Evolutionary conservation across 192 early-diverging fungal species (phyloP).

Genomic region (Backusella mclennaniae): DNA sequence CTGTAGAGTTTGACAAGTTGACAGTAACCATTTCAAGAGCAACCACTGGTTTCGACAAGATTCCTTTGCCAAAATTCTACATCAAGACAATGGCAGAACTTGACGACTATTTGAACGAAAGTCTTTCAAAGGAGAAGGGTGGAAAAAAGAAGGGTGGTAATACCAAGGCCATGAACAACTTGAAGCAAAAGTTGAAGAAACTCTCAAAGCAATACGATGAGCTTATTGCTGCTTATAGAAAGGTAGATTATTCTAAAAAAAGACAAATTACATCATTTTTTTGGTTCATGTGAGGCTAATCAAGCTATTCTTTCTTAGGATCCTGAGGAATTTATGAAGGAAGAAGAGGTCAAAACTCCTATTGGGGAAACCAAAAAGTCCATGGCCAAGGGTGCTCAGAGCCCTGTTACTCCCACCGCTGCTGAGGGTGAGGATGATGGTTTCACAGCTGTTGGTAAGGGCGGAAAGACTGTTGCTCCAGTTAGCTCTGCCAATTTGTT

Average conservation of each 20-base stretch:
- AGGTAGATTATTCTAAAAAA: conserved; percentile 29
- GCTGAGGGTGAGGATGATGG: conserved; percentile 43
- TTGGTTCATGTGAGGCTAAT: conserved; percentile 15
- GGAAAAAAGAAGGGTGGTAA: conserved; percentile 82
- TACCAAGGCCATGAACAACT: conserved; percentile 81
- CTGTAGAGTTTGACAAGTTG: conserved; percentile 84
- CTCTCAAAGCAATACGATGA: conserved; percentile 72
- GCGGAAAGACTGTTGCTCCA: conserved; percentile 59
- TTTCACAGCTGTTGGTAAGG: conserved; percentile 69
- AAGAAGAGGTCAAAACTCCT: conserved; percentile 14
- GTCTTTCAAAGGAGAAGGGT: conserved; percentile 61
- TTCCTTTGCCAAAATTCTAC: conserved; percentile 65
- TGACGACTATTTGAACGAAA: conserved; percentile 74
- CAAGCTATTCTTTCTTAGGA: conserved; percentile 24
- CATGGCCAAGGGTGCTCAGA: conserved; percentile 17
- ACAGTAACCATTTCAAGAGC: conserved; percentile 67
- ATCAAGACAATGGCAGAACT: conserved; percentile 69
- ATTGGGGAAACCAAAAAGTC: background rate
- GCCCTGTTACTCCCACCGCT: background rate
- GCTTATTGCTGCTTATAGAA: conserved; percentile 66
- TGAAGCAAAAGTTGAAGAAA: conserved; percentile 95
- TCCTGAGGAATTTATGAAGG: conserved; percentile 32
- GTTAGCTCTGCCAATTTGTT: conserved; percentile 72
- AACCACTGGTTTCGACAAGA: conserved; percentile 48
- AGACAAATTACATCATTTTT: background rate